Evolutionary conservation across 495 filamentous ascomycete genomes (phyloP).

Genomic region (Trichoderma orchidacearum): DNA sequence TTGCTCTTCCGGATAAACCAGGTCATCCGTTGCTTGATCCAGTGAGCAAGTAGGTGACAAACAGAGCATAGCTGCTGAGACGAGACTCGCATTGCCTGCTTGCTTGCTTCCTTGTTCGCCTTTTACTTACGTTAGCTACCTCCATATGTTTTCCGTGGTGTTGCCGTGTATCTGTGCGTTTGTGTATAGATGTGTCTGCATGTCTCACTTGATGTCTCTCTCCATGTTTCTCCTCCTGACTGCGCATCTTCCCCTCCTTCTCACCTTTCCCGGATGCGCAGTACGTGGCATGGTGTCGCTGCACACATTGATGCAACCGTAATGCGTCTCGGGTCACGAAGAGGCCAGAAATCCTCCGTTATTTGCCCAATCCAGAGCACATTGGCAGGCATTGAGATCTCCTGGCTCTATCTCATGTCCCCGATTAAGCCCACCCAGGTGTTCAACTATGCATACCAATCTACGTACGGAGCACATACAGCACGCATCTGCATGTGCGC

Average conservation of each 20-base stretch:
- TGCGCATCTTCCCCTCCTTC: not conserved
- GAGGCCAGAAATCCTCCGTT: not conserved
- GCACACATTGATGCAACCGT: not conserved
- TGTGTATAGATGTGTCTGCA: not conserved
- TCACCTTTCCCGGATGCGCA: not conserved
- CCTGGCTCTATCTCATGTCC: not conserved
- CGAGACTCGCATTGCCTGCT: too few species aligned
- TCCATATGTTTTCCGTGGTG: too few species aligned
- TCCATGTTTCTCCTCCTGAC: not conserved
- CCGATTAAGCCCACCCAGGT: not conserved
- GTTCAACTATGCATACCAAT: not conserved
- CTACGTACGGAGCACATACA: not conserved
- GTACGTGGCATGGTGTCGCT: not conserved
- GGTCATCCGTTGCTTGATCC: not conserved
- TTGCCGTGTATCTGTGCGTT: too few species aligned
- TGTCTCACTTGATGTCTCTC: not conserved
- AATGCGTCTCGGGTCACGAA: not conserved
- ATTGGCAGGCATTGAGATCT: not conserved
- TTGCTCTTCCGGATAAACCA: not conserved
- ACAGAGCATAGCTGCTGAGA: too few species aligned
- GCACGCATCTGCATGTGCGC: not conserved
- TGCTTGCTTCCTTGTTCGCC: too few species aligned
- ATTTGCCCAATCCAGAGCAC: not conserved
- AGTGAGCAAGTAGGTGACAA: not conserved
- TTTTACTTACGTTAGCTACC: too few species aligned